phyloP scores from a whole-genome alignment of 495 filamentous ascomycete species.

The Penicilliopsis zonata region DNA sequence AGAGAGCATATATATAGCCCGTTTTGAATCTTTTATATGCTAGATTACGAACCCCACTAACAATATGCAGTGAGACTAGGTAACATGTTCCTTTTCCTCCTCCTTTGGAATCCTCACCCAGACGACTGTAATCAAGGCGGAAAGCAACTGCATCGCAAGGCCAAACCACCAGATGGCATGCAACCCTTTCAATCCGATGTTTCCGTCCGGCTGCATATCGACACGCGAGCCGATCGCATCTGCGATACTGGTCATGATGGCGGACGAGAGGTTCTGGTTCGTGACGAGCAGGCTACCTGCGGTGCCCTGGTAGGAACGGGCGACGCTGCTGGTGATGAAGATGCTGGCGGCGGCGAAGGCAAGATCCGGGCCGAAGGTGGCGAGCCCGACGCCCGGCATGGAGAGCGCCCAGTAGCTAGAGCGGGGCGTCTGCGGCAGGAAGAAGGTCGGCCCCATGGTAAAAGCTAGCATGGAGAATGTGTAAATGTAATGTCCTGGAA shows the following conservation, averaged over 20 bases:
- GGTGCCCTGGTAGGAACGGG: slow-evolving; percentile 21
- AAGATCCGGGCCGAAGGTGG: slow-evolving; percentile 22
- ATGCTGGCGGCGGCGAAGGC: slow-evolving; percentile 23
- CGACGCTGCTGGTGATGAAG: slow-evolving; percentile 22
- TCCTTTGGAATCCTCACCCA: slow-evolving; percentile 34
- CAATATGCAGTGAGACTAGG: too few species aligned
- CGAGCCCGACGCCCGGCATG: slow-evolving; percentile 15
- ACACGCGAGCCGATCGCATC: slow-evolving; percentile 33
- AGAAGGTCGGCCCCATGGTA: slow-evolving; percentile 18
- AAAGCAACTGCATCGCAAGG: slow-evolving; percentile 21
- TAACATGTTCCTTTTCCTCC: slow-evolving; percentile 40
- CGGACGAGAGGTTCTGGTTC: slow-evolving; percentile 22
- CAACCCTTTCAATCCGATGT: slow-evolving; percentile 30
- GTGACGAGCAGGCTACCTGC: slow-evolving; percentile 23
- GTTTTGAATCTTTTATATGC: too few species aligned
- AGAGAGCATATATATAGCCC: too few species aligned
- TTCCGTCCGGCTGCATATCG: slow-evolving; percentile 17
- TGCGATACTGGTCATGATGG: slow-evolving; percentile 31
- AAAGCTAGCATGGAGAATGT: slow-evolving; percentile 22
- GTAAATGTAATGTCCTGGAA: slow-evolving; percentile 39
- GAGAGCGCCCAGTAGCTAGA: slow-evolving; percentile 22
- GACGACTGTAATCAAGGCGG: slow-evolving; percentile 26
- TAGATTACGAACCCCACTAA: too few species aligned
- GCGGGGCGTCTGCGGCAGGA: slow-evolving; percentile 17
- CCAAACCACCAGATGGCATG: slow-evolving; percentile 39